Base-by-base conservation (phyloP, 129 eudicot genomes). In the Rutidosis leptorrhynchoides region DNA sequence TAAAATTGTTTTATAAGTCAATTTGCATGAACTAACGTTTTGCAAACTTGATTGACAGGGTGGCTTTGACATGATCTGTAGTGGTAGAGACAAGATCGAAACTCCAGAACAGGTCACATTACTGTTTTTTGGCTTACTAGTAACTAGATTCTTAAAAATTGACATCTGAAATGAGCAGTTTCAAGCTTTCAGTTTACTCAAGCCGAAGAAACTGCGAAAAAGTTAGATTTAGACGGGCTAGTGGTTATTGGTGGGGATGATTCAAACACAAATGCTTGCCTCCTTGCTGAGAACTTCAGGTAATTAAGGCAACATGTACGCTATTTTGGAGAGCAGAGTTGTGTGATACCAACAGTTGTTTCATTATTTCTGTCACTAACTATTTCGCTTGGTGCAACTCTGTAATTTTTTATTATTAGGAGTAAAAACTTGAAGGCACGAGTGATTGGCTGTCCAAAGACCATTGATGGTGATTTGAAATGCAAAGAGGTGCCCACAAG, bases 241-340 rank as follows among this genome's bases (percentile, higher is more conserved):
- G 95, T 94, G 54, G 97, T 94, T 46, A 94, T 94, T 77, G 99
- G 99, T 54, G 99, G 99, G 53, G 99, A 94, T 57, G 99, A 94
- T 81, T 94, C 99, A 64, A 94, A 94, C 77, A 94, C 99, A 35
- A 94, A 94, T 70, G 99, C 99, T 62, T 94, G 96, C 54, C 97
- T 94, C 66, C 92, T 94, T 67, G 99, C 99, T 65, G 99, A 94
- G 57, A 76, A 94, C 73, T 94, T 94, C 35, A 86, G 96, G 99
- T 87, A 28, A 25, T n/a, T n/a, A n/a, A n/a, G n/a, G n/a, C n/a
- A n/a, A n/a, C n/a, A n/a, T n/a, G n/a, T n/a, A n/a, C n/a, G n/a
- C n/a, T n/a, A n/a, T n/a, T n/a, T n/a, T n/a, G n/a, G n/a, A n/a
- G n/a, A n/a, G n/a, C n/a, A n/a, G n/a, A n/a, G n/a, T n/a, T n/a